A percentile compares a stretch with the other conserved stretches of the same genome.
Evolutionary conservation across 192 early-diverging fungal species (phyloP).

Genomic region (Tieghemiomyces parasiticus): DNA sequence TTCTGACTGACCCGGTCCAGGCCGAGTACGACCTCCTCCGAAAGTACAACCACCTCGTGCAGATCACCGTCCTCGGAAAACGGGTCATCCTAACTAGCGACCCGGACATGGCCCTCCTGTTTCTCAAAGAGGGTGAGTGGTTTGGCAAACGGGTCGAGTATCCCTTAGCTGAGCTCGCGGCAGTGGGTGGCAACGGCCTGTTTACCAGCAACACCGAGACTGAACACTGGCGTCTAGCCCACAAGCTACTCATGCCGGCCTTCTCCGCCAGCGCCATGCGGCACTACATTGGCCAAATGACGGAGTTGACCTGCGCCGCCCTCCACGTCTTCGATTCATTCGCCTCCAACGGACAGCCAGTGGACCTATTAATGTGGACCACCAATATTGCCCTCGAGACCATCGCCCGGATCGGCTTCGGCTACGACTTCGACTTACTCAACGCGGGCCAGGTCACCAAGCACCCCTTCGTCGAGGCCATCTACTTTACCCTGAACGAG

Average conservation of each 20-base stretch:
- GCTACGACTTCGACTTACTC: conserved; percentile 31
- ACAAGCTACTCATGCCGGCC: conserved; percentile 41
- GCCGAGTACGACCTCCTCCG: neutral
- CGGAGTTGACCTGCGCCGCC: conserved; percentile 18
- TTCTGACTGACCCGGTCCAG: neutral
- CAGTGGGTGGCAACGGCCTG: conserved; percentile 29
- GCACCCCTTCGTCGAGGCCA: conserved; percentile 26
- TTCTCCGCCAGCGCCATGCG: conserved; percentile 29
- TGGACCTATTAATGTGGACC: conserved; percentile 29
- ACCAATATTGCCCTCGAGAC: conserved; percentile 40
- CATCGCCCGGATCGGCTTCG: conserved; percentile 38
- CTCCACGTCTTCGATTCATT: conserved; percentile 19
- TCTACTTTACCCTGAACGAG: conserved; percentile 24
- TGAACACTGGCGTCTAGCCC: conserved; percentile 36
- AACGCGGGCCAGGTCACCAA: conserved; percentile 13
- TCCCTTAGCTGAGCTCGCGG: conserved; percentile 23
- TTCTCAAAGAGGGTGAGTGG: conserved; percentile 31
- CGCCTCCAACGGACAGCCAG: conserved; percentile 14
- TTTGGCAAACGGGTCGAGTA: conserved; percentile 33
- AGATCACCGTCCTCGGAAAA: neutral
- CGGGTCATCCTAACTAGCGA: conserved; percentile 18
- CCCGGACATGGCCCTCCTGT: conserved; percentile 23
- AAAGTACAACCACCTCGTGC: neutral
- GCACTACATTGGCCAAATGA: conserved; percentile 26
- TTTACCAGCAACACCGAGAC: conserved; percentile 33